Percentiles rank a stretch among this genome's conserved stretches.
Conservation (phyloP, 2,329 filamentous ascomycete genomes). For the Coniochaeta ligniaria region DNA sequence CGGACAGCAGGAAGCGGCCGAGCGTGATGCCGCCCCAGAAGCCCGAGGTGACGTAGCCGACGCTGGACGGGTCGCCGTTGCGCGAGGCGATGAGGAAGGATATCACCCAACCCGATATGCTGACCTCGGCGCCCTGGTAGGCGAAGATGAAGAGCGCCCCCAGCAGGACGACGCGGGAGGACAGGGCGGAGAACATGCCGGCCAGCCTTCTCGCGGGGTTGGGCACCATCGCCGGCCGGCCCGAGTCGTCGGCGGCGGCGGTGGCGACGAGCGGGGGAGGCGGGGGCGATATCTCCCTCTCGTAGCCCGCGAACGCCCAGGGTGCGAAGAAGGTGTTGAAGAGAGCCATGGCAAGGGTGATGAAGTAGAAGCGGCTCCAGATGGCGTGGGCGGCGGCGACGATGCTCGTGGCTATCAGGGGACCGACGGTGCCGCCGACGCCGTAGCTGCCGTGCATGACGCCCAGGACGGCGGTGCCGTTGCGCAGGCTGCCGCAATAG, state of each 20-base stretch:
- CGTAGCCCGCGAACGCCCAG: slow-evolving; percentile 66
- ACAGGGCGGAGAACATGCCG: slow-evolving; percentile 40
- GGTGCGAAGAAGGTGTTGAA: slow-evolving; percentile 49
- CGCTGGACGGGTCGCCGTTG: slow-evolving; percentile 58
- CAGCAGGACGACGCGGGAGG: slow-evolving; percentile 57
- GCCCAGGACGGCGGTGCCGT: slow-evolving; percentile 50
- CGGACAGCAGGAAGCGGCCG: slow-evolving; percentile 65
- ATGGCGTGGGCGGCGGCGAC: slow-evolving; percentile 48
- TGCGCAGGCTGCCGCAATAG: slow-evolving; percentile 47
- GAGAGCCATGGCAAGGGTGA: slow-evolving; percentile 52
- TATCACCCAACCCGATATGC: slow-evolving; percentile 80
- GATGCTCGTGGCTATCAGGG: slow-evolving; percentile 68
- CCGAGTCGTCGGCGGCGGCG: neutral
- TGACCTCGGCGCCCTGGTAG: slow-evolving; percentile 80
- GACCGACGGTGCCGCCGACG: slow-evolving; percentile 57
- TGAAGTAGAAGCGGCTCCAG: slow-evolving; percentile 69
- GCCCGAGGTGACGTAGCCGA: slow-evolving; percentile 73
- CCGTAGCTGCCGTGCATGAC: slow-evolving; percentile 62
- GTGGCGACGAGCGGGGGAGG: neutral
- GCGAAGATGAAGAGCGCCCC: slow-evolving; percentile 78
- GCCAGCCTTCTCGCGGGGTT: slow-evolving; percentile 20
- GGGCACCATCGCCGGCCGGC: slow-evolving; percentile 7
- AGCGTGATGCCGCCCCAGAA: slow-evolving; percentile 70
- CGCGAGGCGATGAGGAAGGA: slow-evolving; percentile 73
- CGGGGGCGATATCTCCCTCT: slow-evolving; percentile 34